Base-by-base conservation (phyloP, 768 basidiomycete species). In the Auricularia sp. region DNA sequence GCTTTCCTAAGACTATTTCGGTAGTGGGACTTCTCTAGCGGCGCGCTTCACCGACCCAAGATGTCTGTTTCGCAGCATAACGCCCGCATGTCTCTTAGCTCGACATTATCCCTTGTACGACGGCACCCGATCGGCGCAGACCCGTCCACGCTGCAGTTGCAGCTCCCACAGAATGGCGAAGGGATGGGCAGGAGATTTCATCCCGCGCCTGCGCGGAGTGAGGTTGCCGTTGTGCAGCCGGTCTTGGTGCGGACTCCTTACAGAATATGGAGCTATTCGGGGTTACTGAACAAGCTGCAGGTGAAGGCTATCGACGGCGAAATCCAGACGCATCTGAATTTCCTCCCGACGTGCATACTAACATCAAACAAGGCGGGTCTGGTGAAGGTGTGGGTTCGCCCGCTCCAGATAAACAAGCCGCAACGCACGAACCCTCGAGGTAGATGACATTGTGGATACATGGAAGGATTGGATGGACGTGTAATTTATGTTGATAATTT, bases 1-100 rank as follows among this genome's bases (percentile, higher is more conserved):
- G 61, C 61, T 16, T 29, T 29, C 29, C 29, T 29, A 29, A 29
- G 29, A 29, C 29, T 29, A 29, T 42, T 36, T 47, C 62, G 12
- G 3, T 68, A 93, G 91, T 98, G 94, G 94, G 94, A 95, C 73
- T 97, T 96, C 72, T 93, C 89, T 3, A 90, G 89, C 67, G 91
- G 93, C 34, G 86, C 87, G 4, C 76, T 97, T n/a, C 94, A 96
- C 71, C 81, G 93, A 65, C 93, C 93, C 33, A 91, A 94, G 73
- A 77, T 85, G 56, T 85, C 86, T 69, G 83, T 82, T 4, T 77
- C 83, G 18, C 86, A 88, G 66, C 84, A 90, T 64, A 87, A 88
- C 39, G 39, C 39, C 63, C 85, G 90, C 43, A 77, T 87, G 71
- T 90, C 91, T 12, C 83, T 90, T 78, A 85, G 90, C 11, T 92